Base-by-base conservation (phyloP, 1,139 yeast species). In the Candida labiduridarum region DNA sequence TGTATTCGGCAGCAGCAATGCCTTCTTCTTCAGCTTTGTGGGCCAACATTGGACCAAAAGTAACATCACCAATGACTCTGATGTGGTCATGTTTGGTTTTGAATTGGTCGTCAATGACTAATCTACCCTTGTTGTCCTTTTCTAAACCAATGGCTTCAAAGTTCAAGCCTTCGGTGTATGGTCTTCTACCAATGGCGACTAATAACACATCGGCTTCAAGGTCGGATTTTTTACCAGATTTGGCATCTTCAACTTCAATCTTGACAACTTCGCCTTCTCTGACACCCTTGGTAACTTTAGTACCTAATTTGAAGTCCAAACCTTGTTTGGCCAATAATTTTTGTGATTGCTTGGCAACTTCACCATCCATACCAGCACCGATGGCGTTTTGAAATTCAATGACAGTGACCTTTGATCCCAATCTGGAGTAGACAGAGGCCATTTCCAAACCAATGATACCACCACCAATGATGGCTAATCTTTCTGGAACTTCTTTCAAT, bases 11-110 rank as follows among this genome's bases (percentile, higher is more conserved):
- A 57, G 97, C 99, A 52, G 99, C 99, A 64, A 95, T 87, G 74
- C 97, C 99, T 80, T 95, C 99, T 73, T 95, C 99, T 79, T 95
- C 99, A 56, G 99, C 99, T 82, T 95, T 95, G 83, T 95, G 99
- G 57, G 99, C 99, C 76, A 95, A 84, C 99, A 95, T 95, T 63
- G 97, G 95, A 63, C 99, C 99, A 63, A 89, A 94, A 44, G 99
- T 95, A 54, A 87, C 97, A 69, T 95, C 99, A 71, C 99, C 99
- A 72, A 94, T 90, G 63, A 91, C 96, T 73, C 96, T 89, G 67
- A 95, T 92, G 76, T 95, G 96, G 54, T 91, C 87, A 74, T 80
- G 84, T 74, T 89, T 92, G 61, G 99, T 89, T 76, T 89, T 87
- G 83, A 83, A 94, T 78, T 94, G 91, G 56, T 89, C 86, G 72